Percentiles rank a stretch among this genome's conserved stretches.
Conservation (phyloP, 2,329 filamentous ascomycete genomes). For the Aspergillus costaricaensis region DNA sequence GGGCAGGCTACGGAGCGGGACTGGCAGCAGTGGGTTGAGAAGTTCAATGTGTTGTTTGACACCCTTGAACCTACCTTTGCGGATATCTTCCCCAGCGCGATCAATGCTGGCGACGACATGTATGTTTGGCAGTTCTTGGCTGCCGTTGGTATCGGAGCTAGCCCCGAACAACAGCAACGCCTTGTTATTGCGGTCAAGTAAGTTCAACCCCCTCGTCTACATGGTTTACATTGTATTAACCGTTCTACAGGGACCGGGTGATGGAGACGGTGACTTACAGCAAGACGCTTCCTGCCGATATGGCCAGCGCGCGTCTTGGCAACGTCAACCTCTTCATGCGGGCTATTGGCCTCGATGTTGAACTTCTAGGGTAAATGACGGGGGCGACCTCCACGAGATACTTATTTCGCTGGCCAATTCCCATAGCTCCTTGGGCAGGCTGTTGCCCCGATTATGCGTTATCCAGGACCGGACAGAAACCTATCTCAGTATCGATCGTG, state of each 20-base stretch:
- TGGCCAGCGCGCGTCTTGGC: slow-evolving; percentile 78
- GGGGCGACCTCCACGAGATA: neutral
- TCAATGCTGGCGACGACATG: slow-evolving; percentile 86
- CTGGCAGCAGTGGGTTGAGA: slow-evolving; percentile 78
- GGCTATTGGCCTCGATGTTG: slow-evolving; percentile 96
- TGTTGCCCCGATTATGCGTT: neutral
- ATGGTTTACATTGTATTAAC: slow-evolving; percentile 18
- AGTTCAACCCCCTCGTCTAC: slow-evolving; percentile 28
- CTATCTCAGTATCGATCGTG: neutral
- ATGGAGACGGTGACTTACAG: slow-evolving; percentile 90
- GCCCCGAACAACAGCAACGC: slow-evolving; percentile 90
- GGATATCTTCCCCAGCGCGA: slow-evolving; percentile 86
- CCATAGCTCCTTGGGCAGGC: neutral
- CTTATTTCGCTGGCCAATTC: neutral
- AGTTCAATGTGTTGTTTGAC: slow-evolving; percentile 87
- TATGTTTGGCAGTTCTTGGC: slow-evolving; percentile 98
- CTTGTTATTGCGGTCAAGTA: slow-evolving; percentile 90
- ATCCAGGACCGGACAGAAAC: neutral
- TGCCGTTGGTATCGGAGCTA: slow-evolving; percentile 89
- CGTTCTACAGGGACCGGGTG: slow-evolving; percentile 68
- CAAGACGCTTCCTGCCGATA: slow-evolving; percentile 84
- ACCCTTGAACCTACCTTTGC: slow-evolving; percentile 79
- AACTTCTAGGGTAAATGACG: slow-evolving; percentile 60
- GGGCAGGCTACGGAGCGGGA: slow-evolving; percentile 69
- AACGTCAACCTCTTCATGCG: slow-evolving; percentile 99